A percentile compares a stretch with the other conserved stretches of the same genome.
Evolutionary conservation across 768 basidiomycete genomes (phyloP).

Genomic region (Pleurotus tuoliensis): DNA sequence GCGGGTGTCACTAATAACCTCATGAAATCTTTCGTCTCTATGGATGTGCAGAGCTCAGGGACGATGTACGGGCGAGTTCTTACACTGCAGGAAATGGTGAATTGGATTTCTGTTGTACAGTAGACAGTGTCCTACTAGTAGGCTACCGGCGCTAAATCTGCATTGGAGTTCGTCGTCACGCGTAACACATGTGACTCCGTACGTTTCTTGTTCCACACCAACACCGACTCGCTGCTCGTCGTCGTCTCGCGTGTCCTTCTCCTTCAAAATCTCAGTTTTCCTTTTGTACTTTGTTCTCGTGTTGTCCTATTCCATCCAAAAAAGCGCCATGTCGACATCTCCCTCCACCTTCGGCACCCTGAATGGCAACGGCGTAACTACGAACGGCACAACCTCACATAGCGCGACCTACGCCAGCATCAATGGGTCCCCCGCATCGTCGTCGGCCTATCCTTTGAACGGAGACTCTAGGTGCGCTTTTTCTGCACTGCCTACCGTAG

Average conservation of each 20-base stretch:
- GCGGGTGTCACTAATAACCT: slow-evolving; percentile 45
- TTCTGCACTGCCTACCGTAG: neutral
- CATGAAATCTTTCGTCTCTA: slow-evolving; percentile 56
- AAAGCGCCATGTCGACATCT: slow-evolving; percentile 18
- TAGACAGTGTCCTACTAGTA: no score
- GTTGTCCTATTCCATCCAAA: neutral
- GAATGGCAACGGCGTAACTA: slow-evolving; percentile 49
- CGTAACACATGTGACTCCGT: slow-evolving; percentile 2
- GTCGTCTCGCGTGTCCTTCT: neutral
- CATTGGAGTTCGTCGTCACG: neutral
- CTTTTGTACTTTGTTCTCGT: neutral
- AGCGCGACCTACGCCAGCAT: slow-evolving; percentile 29
- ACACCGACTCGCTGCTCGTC: neutral
- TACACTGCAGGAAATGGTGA: slow-evolving; percentile 18
- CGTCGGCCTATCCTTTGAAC: slow-evolving; percentile 44
- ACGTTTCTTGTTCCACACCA: slow-evolving; percentile 1
- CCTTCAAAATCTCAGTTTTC: neutral
- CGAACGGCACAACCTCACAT: slow-evolving; percentile 46
- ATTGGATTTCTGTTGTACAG: neutral
- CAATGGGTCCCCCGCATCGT: slow-evolving; percentile 31
- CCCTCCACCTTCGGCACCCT: slow-evolving; percentile 33
- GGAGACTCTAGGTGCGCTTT: slow-evolving; percentile 58
- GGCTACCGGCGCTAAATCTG: no score
- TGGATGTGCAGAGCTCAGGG: slow-evolving; percentile 24
- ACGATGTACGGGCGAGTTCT: slow-evolving; percentile 39